A percentile compares a stretch with the other conserved stretches of the same genome.
Conservation (phyloP, 495 filamentous ascomycete species). For the Terfezia claveryi region DNA sequence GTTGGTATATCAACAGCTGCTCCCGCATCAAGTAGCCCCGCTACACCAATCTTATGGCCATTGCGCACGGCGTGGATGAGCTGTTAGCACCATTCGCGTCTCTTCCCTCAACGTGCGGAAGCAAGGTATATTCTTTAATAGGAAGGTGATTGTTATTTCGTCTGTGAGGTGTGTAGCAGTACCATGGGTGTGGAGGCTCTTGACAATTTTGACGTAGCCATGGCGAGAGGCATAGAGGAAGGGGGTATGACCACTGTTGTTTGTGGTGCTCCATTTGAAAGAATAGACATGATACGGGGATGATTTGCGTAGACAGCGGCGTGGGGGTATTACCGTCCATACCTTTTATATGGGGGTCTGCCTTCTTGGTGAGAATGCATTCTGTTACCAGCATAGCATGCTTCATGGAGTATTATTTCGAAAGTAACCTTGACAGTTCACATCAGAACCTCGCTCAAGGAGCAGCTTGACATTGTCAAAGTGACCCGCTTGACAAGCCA, state of each 20-base stretch:
- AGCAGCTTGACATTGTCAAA: background rate
- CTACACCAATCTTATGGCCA: background rate
- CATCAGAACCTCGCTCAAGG: background rate
- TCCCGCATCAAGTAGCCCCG: background rate
- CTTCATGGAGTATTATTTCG: background rate
- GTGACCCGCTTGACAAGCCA: background rate
- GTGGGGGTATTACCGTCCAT: background rate
- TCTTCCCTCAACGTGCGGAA: background rate
- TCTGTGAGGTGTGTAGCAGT: background rate
- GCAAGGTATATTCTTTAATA: background rate
- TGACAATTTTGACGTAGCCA: background rate
- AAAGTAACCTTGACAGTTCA: background rate
- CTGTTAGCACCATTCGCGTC: background rate
- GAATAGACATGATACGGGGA: background rate
- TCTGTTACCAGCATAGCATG: background rate
- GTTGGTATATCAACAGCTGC: background rate
- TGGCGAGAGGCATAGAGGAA: background rate
- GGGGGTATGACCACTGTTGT: background rate
- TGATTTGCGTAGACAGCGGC: background rate
- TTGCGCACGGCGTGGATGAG: background rate
- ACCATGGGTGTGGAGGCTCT: background rate
- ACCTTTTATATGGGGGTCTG: background rate
- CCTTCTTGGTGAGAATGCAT: background rate
- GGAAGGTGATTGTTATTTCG: background rate
- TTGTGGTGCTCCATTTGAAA: background rate